Conservation (phyloP, 495 filamentous ascomycete species). For the Cenococcum geophilum region DNA sequence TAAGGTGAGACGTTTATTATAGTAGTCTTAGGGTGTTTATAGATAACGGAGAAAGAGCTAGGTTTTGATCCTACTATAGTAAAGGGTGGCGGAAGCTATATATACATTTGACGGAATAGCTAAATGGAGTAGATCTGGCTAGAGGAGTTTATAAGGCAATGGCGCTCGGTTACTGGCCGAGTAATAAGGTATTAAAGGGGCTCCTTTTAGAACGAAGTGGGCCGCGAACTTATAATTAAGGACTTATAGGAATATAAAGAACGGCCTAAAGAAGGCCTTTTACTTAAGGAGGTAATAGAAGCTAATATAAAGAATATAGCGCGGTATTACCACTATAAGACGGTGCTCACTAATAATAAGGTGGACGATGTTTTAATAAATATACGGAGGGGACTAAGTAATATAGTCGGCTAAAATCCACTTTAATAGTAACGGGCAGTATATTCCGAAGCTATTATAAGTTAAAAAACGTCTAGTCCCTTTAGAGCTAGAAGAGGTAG, state of each 20-base stretch:
- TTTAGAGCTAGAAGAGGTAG: not conserved
- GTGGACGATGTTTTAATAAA: conserved; percentile 33
- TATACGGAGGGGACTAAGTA: not conserved
- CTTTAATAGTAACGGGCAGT: too few relatives aligned
- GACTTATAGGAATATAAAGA: conserved; percentile 29
- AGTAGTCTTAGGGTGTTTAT: conserved; percentile 16
- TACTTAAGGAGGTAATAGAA: too few relatives aligned
- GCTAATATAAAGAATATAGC: conserved; percentile 36
- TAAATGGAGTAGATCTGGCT: conserved; percentile 11
- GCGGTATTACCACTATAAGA: conserved; percentile 39
- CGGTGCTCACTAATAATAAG: conserved; percentile 27
- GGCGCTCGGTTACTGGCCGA: conserved; percentile 20
- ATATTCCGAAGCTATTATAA: too few relatives aligned
- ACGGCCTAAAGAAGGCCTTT: too few relatives aligned
- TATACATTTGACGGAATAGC: too few relatives aligned
- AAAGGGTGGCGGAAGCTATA: too few relatives aligned
- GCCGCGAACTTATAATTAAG: conserved; percentile 26
- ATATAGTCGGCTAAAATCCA: too few relatives aligned
- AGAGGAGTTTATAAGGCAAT: conserved; percentile 15
- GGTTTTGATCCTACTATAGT: conserved; percentile 10
- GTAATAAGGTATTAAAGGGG: conserved; percentile 20
- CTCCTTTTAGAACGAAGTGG: not conserved
- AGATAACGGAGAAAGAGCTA: conserved; percentile 19
- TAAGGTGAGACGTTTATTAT: conserved; percentile 18
- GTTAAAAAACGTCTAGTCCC: too few relatives aligned